Evolutionary conservation across 495 filamentous ascomycete species (phyloP).

Genomic region (Evernia prunastri): DNA sequence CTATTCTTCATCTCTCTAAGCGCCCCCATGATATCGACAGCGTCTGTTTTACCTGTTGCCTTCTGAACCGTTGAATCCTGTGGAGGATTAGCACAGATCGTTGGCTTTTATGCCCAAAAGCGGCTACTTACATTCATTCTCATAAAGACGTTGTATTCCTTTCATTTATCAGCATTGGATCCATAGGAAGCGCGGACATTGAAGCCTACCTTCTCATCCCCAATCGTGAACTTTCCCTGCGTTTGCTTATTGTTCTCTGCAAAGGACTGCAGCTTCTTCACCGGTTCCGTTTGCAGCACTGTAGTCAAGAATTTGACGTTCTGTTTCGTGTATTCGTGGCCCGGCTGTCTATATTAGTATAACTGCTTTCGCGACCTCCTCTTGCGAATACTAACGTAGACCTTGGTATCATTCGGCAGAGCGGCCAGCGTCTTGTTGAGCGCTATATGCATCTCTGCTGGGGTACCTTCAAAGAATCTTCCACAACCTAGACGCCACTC

Average conservation of each 20-base stretch:
- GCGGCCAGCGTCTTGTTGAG: conserved; percentile 76
- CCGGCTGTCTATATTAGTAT: conserved; percentile 50
- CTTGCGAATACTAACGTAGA: conserved; percentile 59
- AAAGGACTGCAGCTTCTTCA: conserved; percentile 70
- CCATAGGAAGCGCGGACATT: not conserved
- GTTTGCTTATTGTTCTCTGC: conserved; percentile 77
- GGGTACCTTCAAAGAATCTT: conserved; percentile 92
- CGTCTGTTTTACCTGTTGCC: conserved; percentile 72
- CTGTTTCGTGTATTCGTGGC: conserved; percentile 94
- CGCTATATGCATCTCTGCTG: conserved; percentile 85
- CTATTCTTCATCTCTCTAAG: conserved; percentile 92
- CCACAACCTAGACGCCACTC: conserved; percentile 63
- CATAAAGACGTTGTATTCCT: conserved; percentile 99
- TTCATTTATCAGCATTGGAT: conserved; percentile 4
- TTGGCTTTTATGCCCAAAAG: not conserved
- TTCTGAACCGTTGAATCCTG: conserved; percentile 82
- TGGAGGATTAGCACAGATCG: not conserved
- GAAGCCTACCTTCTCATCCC: conserved; percentile 79
- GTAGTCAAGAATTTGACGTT: conserved; percentile 82
- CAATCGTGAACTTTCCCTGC: conserved; percentile 94
- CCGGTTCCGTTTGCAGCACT: conserved; percentile 58
- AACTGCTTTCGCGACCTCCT: not conserved
- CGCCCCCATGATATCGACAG: conserved; percentile 79
- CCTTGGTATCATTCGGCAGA: conserved; percentile 85
- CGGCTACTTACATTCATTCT: conserved; percentile 59